Conservation (phyloP, 176 grass and related monocot species). For the Ampelocalamus luodianensis region DNA sequence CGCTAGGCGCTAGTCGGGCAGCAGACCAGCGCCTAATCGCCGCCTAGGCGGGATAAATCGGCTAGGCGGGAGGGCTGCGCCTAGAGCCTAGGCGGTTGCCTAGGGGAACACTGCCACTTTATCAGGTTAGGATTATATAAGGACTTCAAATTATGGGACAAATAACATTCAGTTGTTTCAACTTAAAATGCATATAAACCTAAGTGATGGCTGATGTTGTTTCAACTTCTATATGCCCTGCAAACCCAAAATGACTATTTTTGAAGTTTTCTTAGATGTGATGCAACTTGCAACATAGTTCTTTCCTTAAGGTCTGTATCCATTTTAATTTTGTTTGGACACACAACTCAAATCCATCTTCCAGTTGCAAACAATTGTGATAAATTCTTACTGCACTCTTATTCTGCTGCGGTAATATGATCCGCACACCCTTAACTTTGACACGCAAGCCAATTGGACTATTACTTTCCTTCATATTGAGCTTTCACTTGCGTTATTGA, state of each 20-base stretch:
- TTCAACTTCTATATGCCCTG: background rate
- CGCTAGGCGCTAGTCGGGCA: too few species aligned
- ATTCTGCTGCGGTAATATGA: background rate
- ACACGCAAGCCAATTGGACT: background rate
- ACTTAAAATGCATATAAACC: slow-evolving; percentile 13
- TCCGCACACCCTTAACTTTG: background rate
- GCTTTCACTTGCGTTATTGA: slow-evolving; percentile 18
- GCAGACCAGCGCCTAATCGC: too few species aligned
- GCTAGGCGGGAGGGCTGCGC: too few species aligned
- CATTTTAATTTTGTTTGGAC: slow-evolving; percentile 20
- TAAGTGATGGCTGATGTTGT: background rate
- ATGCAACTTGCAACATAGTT: background rate
- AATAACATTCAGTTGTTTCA: slow-evolving; percentile 14
- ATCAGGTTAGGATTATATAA: too few species aligned
- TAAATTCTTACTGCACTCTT: background rate
- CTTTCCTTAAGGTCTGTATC: background rate
- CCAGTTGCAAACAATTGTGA: slow-evolving; percentile 5
- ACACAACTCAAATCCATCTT: background rate
- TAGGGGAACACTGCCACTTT: too few species aligned
- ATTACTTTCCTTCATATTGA: slow-evolving; percentile 25
- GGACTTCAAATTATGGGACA: too few species aligned
- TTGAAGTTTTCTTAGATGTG: background rate
- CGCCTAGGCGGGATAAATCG: too few species aligned
- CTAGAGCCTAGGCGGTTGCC: too few species aligned
- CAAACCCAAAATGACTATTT: background rate